Base-by-base conservation (phyloP, 31 red algal genomes). In the Odonthalia washingtoniensis region DNA sequence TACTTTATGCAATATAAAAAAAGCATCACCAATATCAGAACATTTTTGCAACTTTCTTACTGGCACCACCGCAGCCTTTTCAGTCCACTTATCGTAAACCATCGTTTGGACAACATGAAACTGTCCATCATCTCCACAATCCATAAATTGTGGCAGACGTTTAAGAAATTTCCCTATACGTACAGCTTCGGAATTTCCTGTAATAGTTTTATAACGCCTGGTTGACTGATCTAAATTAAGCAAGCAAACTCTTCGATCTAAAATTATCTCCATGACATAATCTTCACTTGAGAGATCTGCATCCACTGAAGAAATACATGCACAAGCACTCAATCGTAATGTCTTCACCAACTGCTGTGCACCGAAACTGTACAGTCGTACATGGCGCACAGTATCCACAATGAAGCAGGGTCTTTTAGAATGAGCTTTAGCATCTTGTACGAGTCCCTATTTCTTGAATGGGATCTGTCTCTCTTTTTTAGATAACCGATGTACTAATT, bases 231-330 rank as follows among this genome's bases (percentile, higher is more conserved):
- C 97, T n/a, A 98, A 72, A 62, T 98, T 94, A 40, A 98, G 88
- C 97, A 93, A 98, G 36, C 91, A 92, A 9, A 94, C 24, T 37
- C 92, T 86, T 62, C 72, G 78, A 81, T 98, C 97, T 46, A 92
- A 94, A 2, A 90, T 79, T 0, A 87, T 92, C 4, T 93, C 89
- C 4, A 98, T 74, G 61, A 98, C 83, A 72, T 98, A 90, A 65
- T 98, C 93, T 64, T 94, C 97, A 78, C 88, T 89, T 5, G 97
- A 94, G n/a, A n/a, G n/a, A 84, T 98, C 94, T 6, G 96, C 90
- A 61, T 87, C 84, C 45, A 98, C 83, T 18, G 91, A 89, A 38
- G 97, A 96, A 26, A 98, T 93, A 88, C 92, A 92, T 40, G 79
- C 65, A n/a, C n/a, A n/a, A 4, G 94, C 94, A 44, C 97, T 90